Conservation (phyloP, 257 asterid species). For the Capsicum rhomboideum region DNA sequence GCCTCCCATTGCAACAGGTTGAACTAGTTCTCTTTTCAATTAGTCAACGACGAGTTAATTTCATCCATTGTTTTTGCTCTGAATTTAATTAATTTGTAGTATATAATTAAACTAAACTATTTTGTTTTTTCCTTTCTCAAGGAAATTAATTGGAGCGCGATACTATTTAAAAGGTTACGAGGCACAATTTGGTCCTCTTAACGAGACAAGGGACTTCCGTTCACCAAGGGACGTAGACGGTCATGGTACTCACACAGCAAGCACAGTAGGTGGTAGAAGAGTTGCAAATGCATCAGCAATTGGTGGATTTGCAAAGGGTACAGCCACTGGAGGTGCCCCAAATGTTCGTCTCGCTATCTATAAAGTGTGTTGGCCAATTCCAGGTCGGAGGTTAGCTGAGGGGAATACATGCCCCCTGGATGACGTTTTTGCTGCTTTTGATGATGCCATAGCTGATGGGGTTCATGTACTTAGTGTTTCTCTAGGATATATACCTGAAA, state of each 20-base stretch:
- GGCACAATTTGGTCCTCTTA: constrained; percentile 12
- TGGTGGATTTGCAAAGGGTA: constrained; percentile 33
- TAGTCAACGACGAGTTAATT: not conserved
- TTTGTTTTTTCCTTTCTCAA: not conserved
- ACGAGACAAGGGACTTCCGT: constrained; percentile 16
- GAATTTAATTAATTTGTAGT: too few species aligned
- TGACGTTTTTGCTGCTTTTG: constrained; percentile 37
- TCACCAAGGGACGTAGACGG: constrained; percentile 32
- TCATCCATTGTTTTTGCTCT: too few species aligned
- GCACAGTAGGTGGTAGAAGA: constrained; percentile 35
- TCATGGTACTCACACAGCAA: constrained; percentile 42
- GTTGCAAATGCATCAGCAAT: constrained; percentile 21
- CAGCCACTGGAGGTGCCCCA: constrained; percentile 40
- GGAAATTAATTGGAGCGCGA: constrained; percentile 41
- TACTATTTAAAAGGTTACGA: constrained; percentile 33
- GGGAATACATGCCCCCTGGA: constrained; percentile 6
- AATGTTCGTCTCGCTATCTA: constrained; percentile 29
- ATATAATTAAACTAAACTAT: too few species aligned
- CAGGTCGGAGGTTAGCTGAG: not conserved
- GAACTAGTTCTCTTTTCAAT: not conserved
- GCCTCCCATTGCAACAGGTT: constrained; percentile 37
- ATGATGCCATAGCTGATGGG: constrained; percentile 37
- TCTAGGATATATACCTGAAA: constrained; percentile 6
- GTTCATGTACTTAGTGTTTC: constrained; percentile 33
- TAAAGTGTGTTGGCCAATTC: constrained; percentile 37